Conservation (phyloP, 192 early-diverging fungal genomes). For the Martensiomyces pterosporus region DNA sequence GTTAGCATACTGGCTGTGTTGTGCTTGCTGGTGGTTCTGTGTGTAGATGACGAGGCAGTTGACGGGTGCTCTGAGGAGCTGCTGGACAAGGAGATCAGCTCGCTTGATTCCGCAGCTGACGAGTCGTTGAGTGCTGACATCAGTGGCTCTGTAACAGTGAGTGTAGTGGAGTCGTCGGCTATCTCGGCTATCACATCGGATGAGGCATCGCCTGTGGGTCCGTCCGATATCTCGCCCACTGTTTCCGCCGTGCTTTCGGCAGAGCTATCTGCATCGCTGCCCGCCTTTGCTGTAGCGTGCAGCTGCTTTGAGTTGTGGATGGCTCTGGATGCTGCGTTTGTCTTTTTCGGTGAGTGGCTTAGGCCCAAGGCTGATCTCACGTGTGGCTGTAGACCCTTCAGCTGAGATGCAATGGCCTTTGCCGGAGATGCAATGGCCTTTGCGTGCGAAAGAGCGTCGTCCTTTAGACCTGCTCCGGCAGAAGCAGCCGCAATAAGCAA, state of each 20-base stretch:
- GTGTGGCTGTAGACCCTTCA: neutral
- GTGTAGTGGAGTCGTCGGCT: neutral
- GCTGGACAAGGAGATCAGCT: conserved; percentile 4
- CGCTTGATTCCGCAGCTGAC: neutral
- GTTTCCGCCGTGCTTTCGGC: conserved; percentile 1
- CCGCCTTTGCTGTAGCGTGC: conserved; percentile 17
- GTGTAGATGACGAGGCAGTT: no score
- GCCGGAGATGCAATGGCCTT: conserved; percentile 2
- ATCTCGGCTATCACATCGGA: neutral
- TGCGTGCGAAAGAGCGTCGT: neutral
- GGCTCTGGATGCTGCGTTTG: conserved; percentile 1
- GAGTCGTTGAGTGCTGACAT: no score
- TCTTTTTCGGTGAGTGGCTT: no score
- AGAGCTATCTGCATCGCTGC: neutral
- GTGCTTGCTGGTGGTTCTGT: no score
- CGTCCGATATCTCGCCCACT: conserved; percentile 13
- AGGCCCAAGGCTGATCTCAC: no score
- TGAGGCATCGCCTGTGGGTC: conserved; percentile 2
- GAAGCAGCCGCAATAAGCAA: no score
- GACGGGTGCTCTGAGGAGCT: no score
- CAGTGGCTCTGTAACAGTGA: neutral
- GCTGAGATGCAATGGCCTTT: neutral
- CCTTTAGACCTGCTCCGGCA: no score
- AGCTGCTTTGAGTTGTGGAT: conserved; percentile 35
- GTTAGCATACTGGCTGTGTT: no score